Evolutionary conservation across 2,329 filamentous ascomycete genomes (phyloP), one percentile per base, ranked within the genome.

Genomic region (Huntiella moniliformis): DNA sequence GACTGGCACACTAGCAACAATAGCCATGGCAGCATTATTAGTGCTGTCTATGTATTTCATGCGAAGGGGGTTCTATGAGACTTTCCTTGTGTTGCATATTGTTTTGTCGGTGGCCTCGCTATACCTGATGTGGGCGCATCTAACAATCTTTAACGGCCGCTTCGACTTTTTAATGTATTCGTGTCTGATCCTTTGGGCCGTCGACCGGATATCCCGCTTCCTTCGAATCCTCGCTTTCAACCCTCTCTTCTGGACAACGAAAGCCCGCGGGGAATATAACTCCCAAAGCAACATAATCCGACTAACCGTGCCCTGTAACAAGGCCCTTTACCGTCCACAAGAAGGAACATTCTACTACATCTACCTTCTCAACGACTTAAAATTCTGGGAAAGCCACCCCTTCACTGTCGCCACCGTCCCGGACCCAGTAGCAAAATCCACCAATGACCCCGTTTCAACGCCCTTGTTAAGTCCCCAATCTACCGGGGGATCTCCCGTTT

Each of bases 151-250:
- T 49, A 55, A 60, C 4, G 64, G 64, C 15, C 57, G 63, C 40
- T 74, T 65, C 48, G 66, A 72, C 44, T 53, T 55, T 6, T 63
- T 70, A 15, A 64, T 71, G 44, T 74, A 67, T 64, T 57, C 66
- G 0, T 67, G 67, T 2, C 56, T 64, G 3, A 55, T 57, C 8
- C 60, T 74, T 22, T 75, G 71, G 72, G 42, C 61, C 0, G 52
- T 63, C 1, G 71, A 75, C 45, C 63, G 71, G 2, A 42, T 65
- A 5, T 46, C 70, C 1, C 65, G 73, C 0, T 48, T 65, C 3
- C 44, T 60, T 0, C 65, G 70, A 1, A 60, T 65, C 15, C 35
- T 63, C 4, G 54, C 57, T 2, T 65, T 66, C 52, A 67, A 65
- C 51, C 42, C 47, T 13, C 54, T 55, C 1, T 54, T 49, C 33